Evolutionary conservation across 2,329 filamentous ascomycete species (phyloP), one percentile per base, ranked within the genome.

Genomic region (Aspergillus versicolor): DNA sequence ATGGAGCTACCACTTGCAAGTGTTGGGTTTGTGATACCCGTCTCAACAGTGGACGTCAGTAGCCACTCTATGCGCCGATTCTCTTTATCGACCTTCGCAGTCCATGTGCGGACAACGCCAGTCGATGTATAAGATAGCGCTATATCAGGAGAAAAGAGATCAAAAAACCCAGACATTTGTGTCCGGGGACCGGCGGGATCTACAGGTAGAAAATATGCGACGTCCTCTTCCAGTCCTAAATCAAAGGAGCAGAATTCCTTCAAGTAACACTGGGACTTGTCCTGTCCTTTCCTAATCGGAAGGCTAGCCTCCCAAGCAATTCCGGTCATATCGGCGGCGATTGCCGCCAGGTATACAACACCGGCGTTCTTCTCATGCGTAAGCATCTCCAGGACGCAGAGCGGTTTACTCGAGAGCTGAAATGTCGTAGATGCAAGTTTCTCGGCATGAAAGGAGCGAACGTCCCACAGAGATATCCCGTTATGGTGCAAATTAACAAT

Each of bases 1-100:
- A 92, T 88, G 8, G 88, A 92, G 64, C 90, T 95, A 13, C 90
- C 92, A 67, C 91, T 95, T 11, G 89, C 90, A 27, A 96, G 81
- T 0, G 90, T 87, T 22, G 90, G 89, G 27, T 88, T 83, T 0
- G 75, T 71, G 17, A 96, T 81, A 1, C 88, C 86, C 2, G 92
- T 96, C 62, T 95, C 89, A 60, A 94, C 88, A 0, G 84, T 87
- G 17, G 89, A 91, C 0, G 91, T 96, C 8, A 87, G 83, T 2
- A 96, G 78, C 91, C 92, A 96, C 61, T 92, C 88, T 8, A 94
- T 82, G 40, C 80, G 82, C 8, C 77, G 74, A n/a, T 79, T 76
- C 24, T 81, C 76, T 4, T 77, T 70, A 64, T 91, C 84, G 37
- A 96, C 82, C 54, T 88, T 85, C 3, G 90, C 90, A 3, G 92